phyloP scores from a whole-genome alignment of 768 basidiomycete species.

The Kwoniella newhampshirensis region DNA sequence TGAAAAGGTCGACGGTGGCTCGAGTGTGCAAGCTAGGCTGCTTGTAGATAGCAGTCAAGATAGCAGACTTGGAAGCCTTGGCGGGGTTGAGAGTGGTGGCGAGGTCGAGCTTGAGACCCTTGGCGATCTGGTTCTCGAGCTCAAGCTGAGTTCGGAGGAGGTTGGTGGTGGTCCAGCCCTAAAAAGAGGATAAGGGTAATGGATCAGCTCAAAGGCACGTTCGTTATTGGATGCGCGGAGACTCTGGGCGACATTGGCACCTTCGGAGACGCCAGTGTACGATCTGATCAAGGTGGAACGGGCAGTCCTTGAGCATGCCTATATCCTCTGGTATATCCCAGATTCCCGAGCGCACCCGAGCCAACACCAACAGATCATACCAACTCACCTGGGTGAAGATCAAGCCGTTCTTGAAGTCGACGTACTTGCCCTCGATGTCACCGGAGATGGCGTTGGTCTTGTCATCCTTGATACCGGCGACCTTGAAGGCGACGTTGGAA shows the following conservation, averaged over 20 bases:
- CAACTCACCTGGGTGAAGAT: conserved; percentile 68
- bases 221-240: too few species aligned
- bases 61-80: conserved; percentile 78
- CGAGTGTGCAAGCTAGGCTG: conserved; percentile 93
- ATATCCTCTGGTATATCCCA: too few species aligned
- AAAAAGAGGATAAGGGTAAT: conserved; percentile 26
- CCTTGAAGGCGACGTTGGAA: conserved; percentile 90
- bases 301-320: too few species aligned
- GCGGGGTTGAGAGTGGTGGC: conserved; percentile 78
- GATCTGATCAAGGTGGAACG: too few species aligned
- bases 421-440: conserved; percentile 94
- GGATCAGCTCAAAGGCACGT: background rate
- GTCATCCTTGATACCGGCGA: conserved; percentile 75
- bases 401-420: conserved; percentile 86
- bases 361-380: too few species aligned
- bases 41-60: conserved; percentile 85
- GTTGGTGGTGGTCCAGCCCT: conserved; percentile 95
- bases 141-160: conserved; percentile 86
- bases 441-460: conserved; percentile 73
- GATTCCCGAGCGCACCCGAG: too few species aligned
- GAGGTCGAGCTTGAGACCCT: conserved; percentile 95
- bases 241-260: too few species aligned
- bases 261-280: too few species aligned
- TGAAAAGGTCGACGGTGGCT: conserved; percentile 87
- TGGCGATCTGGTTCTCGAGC: conserved; percentile 94